Percentiles rank a stretch among this genome's conserved stretches.
Evolutionary conservation across 257 asterid species (phyloP).

Genomic region (Solanum chiquidenum): DNA sequence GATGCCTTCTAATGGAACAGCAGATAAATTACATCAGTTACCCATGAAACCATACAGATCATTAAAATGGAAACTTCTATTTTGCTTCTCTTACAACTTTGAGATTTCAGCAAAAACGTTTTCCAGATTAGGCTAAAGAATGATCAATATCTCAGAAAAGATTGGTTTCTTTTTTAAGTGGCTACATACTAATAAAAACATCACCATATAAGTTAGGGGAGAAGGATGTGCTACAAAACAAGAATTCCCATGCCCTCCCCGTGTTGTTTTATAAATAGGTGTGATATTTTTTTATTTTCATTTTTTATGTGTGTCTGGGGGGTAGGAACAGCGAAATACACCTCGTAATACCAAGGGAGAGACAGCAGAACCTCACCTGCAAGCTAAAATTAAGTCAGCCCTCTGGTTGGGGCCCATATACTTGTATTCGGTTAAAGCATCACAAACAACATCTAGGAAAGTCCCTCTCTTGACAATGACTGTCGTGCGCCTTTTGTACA

Average conservation of each 20-base stretch:
- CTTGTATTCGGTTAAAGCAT: conserved; percentile 88
- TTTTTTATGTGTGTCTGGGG: not conserved
- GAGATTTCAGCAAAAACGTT: not conserved
- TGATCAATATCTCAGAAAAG: not conserved
- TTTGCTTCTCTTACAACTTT: not conserved
- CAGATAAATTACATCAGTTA: not conserved
- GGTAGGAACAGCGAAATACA: not conserved
- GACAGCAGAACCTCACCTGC: conserved; percentile 50
- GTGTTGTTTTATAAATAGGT: not conserved
- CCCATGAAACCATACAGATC: not conserved
- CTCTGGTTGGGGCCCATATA: conserved; percentile 93
- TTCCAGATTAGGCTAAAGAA: not conserved
- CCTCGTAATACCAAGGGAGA: not conserved
- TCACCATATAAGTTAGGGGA: not conserved
- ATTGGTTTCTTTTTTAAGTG: not conserved
- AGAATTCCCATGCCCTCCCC: not conserved
- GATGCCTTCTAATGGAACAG: not conserved
- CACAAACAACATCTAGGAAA: conserved; percentile 73
- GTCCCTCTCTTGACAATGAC: conserved; percentile 49
- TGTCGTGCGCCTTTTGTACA: conserved; percentile 86
- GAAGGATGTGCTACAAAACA: not conserved
- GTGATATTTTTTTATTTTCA: not conserved
- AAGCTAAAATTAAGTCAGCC: conserved; percentile 82
- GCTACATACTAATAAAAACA: not conserved
- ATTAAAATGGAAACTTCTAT: not conserved